Evolutionary conservation across 2,329 filamentous ascomycete species (phyloP), one percentile per base, ranked within the genome.

Genomic region (Ophiostoma sp.): DNA sequence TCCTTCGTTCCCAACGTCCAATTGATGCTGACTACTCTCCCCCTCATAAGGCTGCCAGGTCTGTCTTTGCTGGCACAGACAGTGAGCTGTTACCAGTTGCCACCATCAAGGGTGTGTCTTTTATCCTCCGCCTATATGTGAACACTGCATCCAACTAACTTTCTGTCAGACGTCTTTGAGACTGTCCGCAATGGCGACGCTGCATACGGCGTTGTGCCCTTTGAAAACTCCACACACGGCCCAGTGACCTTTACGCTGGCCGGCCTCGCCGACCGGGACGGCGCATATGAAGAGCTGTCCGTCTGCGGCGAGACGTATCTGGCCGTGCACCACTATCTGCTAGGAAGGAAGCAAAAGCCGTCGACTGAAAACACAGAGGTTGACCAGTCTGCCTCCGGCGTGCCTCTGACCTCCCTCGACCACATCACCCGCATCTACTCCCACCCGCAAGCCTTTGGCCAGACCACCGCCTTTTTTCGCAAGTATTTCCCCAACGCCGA

Each of bases 181-280:
- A 87, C 90, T 19, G 92, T 97, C 6, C 93, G 97, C 79, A 85
- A 86, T 50, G 87, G 88, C 73, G 80, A 84, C 61, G 89, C 89
- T 0, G 82, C 87, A 70, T 91, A 91, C 73, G 96, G 95, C 77
- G 92, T 98, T 42, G 92, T 98, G 1, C 96, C 96, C 7, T 95
- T 97, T 82, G 95, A 98, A 81, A 99, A 99, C 85, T 97, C 93
- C 55, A 95, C 93, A 80, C 97, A 98, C 82, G 96, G 96, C 79
- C 91, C 92, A 72, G 96, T 99, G 69, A 90, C 96, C 72, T 93
- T 94, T 81, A 97, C 95, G 0, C 88, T 98, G 31, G 95, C 98
- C 82, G 89, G 95, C 76, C 89, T 99, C 74, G 93, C 93, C 76
- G 94, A 97, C 82, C 86, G 92, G 33, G 84, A 89, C 52, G 82